Conservation (phyloP, 495 filamentous ascomycete genomes). For the Schizothecium vesticola region DNA sequence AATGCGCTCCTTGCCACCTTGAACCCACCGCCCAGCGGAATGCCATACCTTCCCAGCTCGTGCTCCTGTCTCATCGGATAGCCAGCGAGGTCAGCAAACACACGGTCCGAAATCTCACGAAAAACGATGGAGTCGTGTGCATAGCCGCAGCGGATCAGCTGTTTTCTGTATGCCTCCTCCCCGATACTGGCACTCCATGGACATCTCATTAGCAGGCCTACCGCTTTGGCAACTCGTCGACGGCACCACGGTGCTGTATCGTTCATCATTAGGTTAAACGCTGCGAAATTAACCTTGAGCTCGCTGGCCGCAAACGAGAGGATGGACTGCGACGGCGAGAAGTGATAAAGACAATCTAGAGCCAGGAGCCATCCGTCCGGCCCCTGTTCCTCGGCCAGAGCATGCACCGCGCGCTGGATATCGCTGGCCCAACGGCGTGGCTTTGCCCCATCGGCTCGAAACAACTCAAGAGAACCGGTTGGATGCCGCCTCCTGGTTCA, state of each 20-base stretch:
- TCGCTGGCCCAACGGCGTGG: neutral
- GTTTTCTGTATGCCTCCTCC: constrained; percentile 6
- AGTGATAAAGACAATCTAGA: constrained; percentile 49
- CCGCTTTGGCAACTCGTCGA: constrained; percentile 2
- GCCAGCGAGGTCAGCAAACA: neutral
- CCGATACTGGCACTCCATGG: constrained; percentile 8
- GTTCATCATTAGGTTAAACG: neutral
- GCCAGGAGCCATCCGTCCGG: constrained; percentile 42
- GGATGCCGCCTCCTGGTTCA: neutral
- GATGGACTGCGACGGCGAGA: constrained; percentile 40
- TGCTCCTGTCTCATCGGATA: neutral
- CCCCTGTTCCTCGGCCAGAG: neutral
- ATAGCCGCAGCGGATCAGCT: constrained; percentile 1
- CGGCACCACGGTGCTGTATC: neutral
- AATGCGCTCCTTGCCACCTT: neutral
- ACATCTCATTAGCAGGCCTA: constrained; percentile 13
- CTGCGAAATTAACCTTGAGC: constrained; percentile 42
- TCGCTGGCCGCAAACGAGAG: constrained; percentile 29
- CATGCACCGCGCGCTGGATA: neutral
- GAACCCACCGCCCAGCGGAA: neutral
- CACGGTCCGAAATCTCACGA: neutral
- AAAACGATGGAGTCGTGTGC: neutral
- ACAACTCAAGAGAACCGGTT: neutral
- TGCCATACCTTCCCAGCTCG: neutral
- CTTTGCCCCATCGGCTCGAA: neutral